Evolutionary conservation across 148 eudicot species (phyloP).

Genomic region (Camellia granthamiana): DNA sequence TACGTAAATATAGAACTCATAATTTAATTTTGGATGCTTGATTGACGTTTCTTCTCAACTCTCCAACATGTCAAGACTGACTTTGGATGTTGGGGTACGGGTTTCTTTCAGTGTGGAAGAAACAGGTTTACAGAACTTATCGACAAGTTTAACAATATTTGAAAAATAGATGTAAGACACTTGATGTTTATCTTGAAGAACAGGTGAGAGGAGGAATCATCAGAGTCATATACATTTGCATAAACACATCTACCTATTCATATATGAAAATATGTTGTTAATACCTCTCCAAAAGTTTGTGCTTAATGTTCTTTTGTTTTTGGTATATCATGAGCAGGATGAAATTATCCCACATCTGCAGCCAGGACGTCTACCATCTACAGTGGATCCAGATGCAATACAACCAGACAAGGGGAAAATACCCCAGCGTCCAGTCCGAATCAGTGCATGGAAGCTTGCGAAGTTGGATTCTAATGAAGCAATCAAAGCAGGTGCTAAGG

Average conservation of each 20-base stretch:
- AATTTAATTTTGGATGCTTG: neutral
- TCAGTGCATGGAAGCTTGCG: conserved; percentile 97
- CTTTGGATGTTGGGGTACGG: neutral
- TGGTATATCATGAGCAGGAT: conserved; percentile 43
- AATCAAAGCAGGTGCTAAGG: conserved; percentile 86
- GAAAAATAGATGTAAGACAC: neutral
- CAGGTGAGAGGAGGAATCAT: neutral
- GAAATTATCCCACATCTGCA: conserved; percentile 79
- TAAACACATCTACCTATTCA: neutral
- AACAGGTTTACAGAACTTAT: neutral
- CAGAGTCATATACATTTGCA: neutral
- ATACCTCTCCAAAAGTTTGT: neutral
- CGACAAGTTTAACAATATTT: neutral
- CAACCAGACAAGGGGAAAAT: conserved; percentile 61
- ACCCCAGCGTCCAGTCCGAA: conserved; percentile 65
- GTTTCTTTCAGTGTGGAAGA: neutral
- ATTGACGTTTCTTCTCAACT: neutral
- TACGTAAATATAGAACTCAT: neutral
- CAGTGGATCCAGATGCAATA: conserved; percentile 77
- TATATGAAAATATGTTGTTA: neutral
- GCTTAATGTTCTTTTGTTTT: neutral
- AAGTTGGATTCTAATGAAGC: conserved; percentile 77
- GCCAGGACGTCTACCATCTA: conserved; percentile 81
- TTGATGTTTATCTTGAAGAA: conserved; percentile 5
- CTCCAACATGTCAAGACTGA: neutral